phyloP scores from a whole-genome alignment of 495 filamentous ascomycete genomes.

The Hyaloscypha bicolor region DNA sequence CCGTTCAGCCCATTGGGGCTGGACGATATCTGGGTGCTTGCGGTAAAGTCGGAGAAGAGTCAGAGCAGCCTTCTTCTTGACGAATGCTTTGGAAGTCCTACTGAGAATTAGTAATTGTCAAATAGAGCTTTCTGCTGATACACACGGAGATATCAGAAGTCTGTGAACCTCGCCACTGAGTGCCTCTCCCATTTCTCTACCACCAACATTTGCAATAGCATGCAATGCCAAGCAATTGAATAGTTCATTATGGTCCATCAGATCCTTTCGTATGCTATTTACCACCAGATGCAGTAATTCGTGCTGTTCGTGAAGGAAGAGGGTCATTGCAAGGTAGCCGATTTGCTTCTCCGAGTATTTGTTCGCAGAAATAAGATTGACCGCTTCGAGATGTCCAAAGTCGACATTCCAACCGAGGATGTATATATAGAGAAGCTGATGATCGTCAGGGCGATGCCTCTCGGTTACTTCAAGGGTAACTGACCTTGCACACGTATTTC shows the following conservation, averaged over 20 bases:
- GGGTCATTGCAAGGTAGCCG: slow-evolving; percentile 94
- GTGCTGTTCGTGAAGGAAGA: slow-evolving; percentile 97
- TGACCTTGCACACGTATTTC: slow-evolving; percentile 99
- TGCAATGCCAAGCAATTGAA: slow-evolving; percentile 98
- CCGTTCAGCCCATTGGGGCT: slow-evolving; percentile 94
- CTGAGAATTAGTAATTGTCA: slow-evolving; percentile 4
- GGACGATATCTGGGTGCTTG: slow-evolving; percentile 89
- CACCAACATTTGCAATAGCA: slow-evolving; percentile 97
- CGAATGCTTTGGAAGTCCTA: slow-evolving; percentile 94
- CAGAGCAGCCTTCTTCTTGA: slow-evolving; percentile 98
- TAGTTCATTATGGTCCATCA: slow-evolving; percentile 92
- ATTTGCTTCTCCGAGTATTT: slow-evolving; percentile 99
- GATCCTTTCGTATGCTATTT: slow-evolving; percentile 97
- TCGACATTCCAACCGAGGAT: slow-evolving; percentile 99
- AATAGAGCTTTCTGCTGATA: slow-evolving; percentile 19
- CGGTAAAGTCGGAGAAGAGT: slow-evolving; percentile 95
- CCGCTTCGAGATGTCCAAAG: slow-evolving; percentile 97
- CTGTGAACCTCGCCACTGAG: slow-evolving; percentile 91
- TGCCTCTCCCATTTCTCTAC: slow-evolving; percentile 95
- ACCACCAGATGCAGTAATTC: slow-evolving; percentile 95
- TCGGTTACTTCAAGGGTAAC: slow-evolving; percentile 39
- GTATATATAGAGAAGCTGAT: slow-evolving; percentile 94
- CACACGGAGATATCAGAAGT: slow-evolving; percentile 92
- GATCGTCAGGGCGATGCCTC: slow-evolving; percentile 41
- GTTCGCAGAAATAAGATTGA: slow-evolving; percentile 92